These are phyloP conservation scores for Phytophthora constricta DNA, from an alignment of 352 stramenopile genomes.

Conservation along the genomic window DNA sequence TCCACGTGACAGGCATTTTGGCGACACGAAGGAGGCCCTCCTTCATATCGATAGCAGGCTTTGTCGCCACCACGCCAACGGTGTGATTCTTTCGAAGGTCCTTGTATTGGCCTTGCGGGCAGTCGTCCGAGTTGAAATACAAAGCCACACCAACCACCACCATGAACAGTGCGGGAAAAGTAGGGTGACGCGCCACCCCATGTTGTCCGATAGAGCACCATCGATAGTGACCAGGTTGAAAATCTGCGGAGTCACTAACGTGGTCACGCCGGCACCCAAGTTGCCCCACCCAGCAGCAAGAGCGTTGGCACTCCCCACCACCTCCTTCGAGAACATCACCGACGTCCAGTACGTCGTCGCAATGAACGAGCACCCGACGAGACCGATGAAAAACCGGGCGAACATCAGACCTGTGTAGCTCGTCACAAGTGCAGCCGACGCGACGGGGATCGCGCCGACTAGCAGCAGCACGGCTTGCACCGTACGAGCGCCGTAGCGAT, in stretches of 20 bases:
- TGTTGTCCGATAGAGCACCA: slow-evolving; percentile 59
- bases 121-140: slow-evolving; percentile 90
- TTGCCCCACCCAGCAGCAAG: slow-evolving; percentile 94
- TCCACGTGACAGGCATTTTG: slow-evolving; percentile 82
- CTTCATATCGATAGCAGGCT: slow-evolving; percentile 34
- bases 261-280: slow-evolving; percentile 89
- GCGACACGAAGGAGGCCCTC: slow-evolving; percentile 49
- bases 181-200: slow-evolving; percentile 91
- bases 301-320: slow-evolving; percentile 94
- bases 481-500: slow-evolving; percentile 90
- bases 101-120: slow-evolving; percentile 91
- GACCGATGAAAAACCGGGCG: slow-evolving; percentile 94
- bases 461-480: slow-evolving; percentile 84
- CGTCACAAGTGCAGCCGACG: slow-evolving; percentile 84
- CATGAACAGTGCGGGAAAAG: slow-evolving; percentile 88
- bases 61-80: slow-evolving; percentile 17
- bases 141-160: slow-evolving; percentile 72
- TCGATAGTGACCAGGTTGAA: slow-evolving; percentile 87
- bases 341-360: slow-evolving; percentile 94
- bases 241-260: slow-evolving; percentile 89
- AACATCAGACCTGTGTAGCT: slow-evolving; percentile 77
- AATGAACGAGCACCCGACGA: slow-evolving; percentile 94
- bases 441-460: slow-evolving; percentile 83
- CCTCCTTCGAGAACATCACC: slow-evolving; percentile 93
- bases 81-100: slow-evolving; percentile 59